Evolutionary conservation across 495 filamentous ascomycete genomes (phyloP), one percentile per base, ranked within the genome.

Genomic region (Aspergillus kassunensis): DNA sequence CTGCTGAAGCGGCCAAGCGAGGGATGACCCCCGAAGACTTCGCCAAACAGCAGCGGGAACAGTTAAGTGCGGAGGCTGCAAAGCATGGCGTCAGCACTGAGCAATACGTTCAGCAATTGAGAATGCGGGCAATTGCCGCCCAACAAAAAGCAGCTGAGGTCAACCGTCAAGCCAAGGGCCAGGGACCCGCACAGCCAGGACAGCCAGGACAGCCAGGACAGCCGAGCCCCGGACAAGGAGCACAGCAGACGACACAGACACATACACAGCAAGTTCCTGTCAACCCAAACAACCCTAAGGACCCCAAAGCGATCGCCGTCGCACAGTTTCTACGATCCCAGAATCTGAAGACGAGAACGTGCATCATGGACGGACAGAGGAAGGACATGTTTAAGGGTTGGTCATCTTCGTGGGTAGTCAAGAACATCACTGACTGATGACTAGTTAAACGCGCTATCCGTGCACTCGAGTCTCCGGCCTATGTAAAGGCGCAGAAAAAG

Each of bases 331-430:
- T 99, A 45, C 81, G 84, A 55, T 72, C 80, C 44, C 91, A 97
- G 71, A 78, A 89, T 57, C 74, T 99, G 56, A 99, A 99, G 80
- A 76, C 82, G 36, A 79, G 95, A 56, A 96, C 93, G 23, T 90
- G 87, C 71, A 95, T 99, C 51, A 77, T 96, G 57, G 91, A 97
- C 60, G 95, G 93, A 55, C 92, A 97, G 75, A 80, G 95, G 51
- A 97, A 96, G 73, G 92, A 99, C 56, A 91, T 99, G 84, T 97
- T 99, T 72, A 89, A 87, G 79, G 88, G 92, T 96, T 60, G 27
- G 56, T 39, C 34, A 11, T 15, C 23, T 35, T 33, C 15, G 4
- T 15, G 23, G 6, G 2, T 3, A 1, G 2, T n/a, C 11, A 36
- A 2, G n/a, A 2, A 19, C 25, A 12, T 50, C 5, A 20, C 45